Evolutionary conservation across 2,329 filamentous ascomycete species (phyloP).

Genomic region (Cladosporium halotolerans): DNA sequence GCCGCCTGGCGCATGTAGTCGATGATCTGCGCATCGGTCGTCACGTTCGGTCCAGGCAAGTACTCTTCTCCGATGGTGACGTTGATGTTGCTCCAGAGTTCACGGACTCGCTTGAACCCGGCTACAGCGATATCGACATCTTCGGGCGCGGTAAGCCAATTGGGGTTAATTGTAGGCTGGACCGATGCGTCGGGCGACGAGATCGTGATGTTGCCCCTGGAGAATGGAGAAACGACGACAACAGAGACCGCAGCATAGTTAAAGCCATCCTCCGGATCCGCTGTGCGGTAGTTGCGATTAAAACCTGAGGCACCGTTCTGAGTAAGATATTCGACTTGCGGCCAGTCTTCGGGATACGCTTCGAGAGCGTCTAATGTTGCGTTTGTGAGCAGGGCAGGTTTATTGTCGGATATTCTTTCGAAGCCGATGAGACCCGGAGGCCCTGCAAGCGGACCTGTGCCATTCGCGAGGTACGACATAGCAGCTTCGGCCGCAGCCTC

Average conservation of each 20-base stretch:
- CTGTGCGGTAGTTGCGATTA: constrained; percentile 16
- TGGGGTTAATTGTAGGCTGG: constrained; percentile 30
- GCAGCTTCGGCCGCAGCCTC: constrained; percentile 13
- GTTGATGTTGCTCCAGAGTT: constrained; percentile 24
- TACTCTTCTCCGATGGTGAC: constrained; percentile 24
- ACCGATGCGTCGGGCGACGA: constrained; percentile 21
- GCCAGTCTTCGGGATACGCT: constrained; percentile 30
- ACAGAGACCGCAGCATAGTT: constrained; percentile 30
- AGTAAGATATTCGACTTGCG: constrained; percentile 27
- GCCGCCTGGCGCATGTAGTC: not conserved
- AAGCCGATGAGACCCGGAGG: constrained; percentile 20
- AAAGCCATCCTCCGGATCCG: constrained; percentile 23
- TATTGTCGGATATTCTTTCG: constrained; percentile 23
- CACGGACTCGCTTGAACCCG: constrained; percentile 27
- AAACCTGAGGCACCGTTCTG: constrained; percentile 11
- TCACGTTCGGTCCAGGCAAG: constrained; percentile 22
- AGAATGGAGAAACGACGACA: constrained; percentile 30
- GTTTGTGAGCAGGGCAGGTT: constrained; percentile 9
- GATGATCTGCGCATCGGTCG: constrained; percentile 13
- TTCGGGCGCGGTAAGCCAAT: constrained; percentile 29
- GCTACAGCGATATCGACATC: constrained; percentile 31
- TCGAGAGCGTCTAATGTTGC: constrained; percentile 12
- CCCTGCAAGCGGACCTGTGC: constrained; percentile 20
- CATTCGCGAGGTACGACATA: constrained; percentile 14
- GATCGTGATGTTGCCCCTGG: constrained; percentile 32